Conservation (phyloP, 2,329 filamentous ascomycete genomes). For the Drechslerella stenobrocha region DNA sequence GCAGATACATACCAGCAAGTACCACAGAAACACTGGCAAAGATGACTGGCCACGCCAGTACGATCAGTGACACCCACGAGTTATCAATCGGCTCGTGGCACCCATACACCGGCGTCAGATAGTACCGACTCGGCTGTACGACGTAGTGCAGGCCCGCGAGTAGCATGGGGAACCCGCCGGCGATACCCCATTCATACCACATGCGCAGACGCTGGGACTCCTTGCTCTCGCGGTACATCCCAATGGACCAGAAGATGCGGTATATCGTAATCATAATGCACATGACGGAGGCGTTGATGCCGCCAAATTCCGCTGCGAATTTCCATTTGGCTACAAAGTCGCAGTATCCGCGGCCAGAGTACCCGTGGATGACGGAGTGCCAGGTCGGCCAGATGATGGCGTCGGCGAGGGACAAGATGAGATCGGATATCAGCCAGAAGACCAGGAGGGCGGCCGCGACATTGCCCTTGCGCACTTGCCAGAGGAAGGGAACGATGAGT, state of each 20-base stretch:
- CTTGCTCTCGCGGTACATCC: slow-evolving; percentile 60
- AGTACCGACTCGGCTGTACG: slow-evolving; percentile 65
- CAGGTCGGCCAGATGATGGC: slow-evolving; percentile 68
- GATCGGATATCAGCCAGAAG: slow-evolving; percentile 62
- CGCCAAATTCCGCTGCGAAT: slow-evolving; percentile 60
- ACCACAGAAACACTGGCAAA: slow-evolving; percentile 61
- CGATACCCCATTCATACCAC: slow-evolving; percentile 62
- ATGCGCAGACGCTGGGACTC: slow-evolving; percentile 59
- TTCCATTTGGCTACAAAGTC: slow-evolving; percentile 67
- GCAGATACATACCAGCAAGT: slow-evolving; percentile 62
- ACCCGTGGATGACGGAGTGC: slow-evolving; percentile 61
- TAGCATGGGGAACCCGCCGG: slow-evolving; percentile 62
- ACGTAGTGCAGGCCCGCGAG: slow-evolving; percentile 64
- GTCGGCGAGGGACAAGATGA: slow-evolving; percentile 65
- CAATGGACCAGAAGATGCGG: slow-evolving; percentile 63
- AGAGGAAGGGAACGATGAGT: slow-evolving; percentile 63
- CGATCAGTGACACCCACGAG: slow-evolving; percentile 63
- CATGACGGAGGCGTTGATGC: slow-evolving; percentile 60
- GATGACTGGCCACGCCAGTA: slow-evolving; percentile 64
- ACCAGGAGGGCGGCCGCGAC: slow-evolving; percentile 64
- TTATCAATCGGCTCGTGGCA: slow-evolving; percentile 62
- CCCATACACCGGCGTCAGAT: slow-evolving; percentile 64
- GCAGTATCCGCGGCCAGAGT: slow-evolving; percentile 65
- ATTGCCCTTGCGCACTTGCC: slow-evolving; percentile 66
- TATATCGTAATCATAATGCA: slow-evolving; percentile 67